phyloP scores from a whole-genome alignment of 2,329 filamentous ascomycete species.

The Ophiostoma himal-ulmi region DNA sequence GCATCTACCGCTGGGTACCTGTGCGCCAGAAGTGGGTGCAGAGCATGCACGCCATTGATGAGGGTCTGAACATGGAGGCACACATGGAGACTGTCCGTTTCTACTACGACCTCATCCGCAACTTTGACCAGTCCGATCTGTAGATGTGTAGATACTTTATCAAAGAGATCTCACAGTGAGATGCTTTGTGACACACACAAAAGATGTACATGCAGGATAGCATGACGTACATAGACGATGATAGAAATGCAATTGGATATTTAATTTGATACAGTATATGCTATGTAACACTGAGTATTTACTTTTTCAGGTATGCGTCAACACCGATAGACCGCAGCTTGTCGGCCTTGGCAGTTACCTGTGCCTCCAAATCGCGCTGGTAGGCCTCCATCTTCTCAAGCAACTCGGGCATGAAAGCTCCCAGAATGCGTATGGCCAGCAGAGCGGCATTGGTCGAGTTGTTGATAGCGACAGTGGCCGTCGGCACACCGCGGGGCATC shows the following conservation, averaged over 20 bases:
- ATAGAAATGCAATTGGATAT: constrained; percentile 8
- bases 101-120: constrained; percentile 38
- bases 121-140: constrained; percentile 34
- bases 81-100: constrained; percentile 37
- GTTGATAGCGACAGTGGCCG: constrained; percentile 72
- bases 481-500: constrained; percentile 55
- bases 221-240: not conserved
- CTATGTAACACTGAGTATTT: not conserved
- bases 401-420: constrained; percentile 42
- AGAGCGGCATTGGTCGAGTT: constrained; percentile 65
- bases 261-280: constrained; percentile 4
- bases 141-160: not conserved
- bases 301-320: constrained; percentile 31
- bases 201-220: not conserved
- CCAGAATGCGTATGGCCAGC: constrained; percentile 26
- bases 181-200: not conserved
- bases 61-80: constrained; percentile 34
- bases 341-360: constrained; percentile 57
- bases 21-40: constrained; percentile 31
- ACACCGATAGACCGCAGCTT: constrained; percentile 50
- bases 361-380: constrained; percentile 53
- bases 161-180: not conserved
- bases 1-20: constrained; percentile 47
- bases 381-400: constrained; percentile 53
- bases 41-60: constrained; percentile 39